phyloP scores from a whole-genome alignment of 202 grass and related monocot genomes.

The Digitaria exilis region DNA sequence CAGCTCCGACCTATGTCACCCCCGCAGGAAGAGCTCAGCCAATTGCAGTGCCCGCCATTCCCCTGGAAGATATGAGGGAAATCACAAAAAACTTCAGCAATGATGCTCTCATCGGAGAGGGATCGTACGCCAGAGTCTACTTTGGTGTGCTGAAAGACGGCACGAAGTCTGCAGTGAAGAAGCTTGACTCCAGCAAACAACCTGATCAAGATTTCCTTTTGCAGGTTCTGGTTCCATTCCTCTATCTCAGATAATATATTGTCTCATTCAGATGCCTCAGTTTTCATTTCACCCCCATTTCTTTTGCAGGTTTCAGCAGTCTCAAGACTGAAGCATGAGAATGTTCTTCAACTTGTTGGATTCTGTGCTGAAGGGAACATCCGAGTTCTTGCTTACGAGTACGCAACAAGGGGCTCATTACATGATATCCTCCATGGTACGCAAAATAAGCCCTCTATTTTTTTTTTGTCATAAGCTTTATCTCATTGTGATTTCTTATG shows the following conservation, averaged over 20 bases:
- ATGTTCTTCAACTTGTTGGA: conserved; percentile 74
- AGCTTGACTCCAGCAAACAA: conserved; percentile 95
- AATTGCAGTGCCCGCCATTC: conserved; percentile 75
- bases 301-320: conserved; percentile 64
- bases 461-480: not conserved
- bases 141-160: conserved; percentile 79
- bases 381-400: conserved; percentile 82
- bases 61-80: conserved; percentile 78
- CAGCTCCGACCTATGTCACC: conserved; percentile 24
- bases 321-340: conserved; percentile 80
- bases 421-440: conserved; percentile 86
- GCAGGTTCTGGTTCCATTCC: conserved; percentile 47
- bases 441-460: conserved; percentile 15
- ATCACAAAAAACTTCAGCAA: conserved; percentile 78
- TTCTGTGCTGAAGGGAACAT: conserved; percentile 68
- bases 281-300: conserved; percentile 24
- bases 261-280: not conserved
- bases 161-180: conserved; percentile 72
- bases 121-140: conserved; percentile 86
- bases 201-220: conserved; percentile 83
- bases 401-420: conserved; percentile 72
- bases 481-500: not conserved
- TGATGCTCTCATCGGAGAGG: conserved; percentile 84
- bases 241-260: conserved; percentile 2
- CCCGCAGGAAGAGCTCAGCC: conserved; percentile 55